Percentiles rank a stretch among this genome's conserved stretches.
These are phyloP conservation scores for Aspergillus sp. DNA, from an alignment of 2,329 filamentous ascomycete species.

Conservation along the genomic window DNA sequence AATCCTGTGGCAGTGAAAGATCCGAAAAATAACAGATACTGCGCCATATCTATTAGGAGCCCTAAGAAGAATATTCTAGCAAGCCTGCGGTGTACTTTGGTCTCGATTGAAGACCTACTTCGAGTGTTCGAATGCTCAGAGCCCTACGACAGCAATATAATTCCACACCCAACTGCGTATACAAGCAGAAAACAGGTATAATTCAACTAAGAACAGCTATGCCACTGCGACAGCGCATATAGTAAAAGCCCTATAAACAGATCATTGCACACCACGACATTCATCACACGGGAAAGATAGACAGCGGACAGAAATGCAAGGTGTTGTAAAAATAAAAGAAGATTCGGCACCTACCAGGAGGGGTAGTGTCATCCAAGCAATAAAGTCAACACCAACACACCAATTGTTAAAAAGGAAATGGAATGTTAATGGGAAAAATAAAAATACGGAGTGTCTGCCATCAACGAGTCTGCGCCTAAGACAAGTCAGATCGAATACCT, in stretches of 20 bases:
- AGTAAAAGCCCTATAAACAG: conserved; percentile 19
- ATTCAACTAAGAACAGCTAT: neutral
- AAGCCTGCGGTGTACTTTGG: too few relatives aligned
- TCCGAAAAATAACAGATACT: too few relatives aligned
- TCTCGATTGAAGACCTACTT: too few relatives aligned
- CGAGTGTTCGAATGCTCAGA: too few relatives aligned
- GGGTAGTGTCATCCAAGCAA: conserved; percentile 26
- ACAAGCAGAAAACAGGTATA: neutral
- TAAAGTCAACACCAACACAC: conserved; percentile 7
- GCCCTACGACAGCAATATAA: neutral
- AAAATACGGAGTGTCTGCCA: too few relatives aligned
- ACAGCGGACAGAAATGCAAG: conserved; percentile 12
- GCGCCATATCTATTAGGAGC: too few relatives aligned
- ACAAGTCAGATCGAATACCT: conserved; percentile 21
- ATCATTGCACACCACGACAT: conserved; percentile 20
- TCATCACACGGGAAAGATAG: conserved; percentile 11
- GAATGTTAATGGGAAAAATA: too few relatives aligned
- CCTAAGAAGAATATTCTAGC: too few relatives aligned
- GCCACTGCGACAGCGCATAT: conserved; percentile 1
- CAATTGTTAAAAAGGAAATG: conserved; percentile 2
- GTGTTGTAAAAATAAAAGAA: too few relatives aligned
- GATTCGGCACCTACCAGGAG: conserved; percentile 30
- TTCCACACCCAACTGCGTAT: neutral
- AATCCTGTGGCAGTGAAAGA: too few relatives aligned
- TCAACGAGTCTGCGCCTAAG: conserved; percentile 20